Conservation (phyloP, 352 stramenopile genomes). For the Globisporangium orthogonon region DNA sequence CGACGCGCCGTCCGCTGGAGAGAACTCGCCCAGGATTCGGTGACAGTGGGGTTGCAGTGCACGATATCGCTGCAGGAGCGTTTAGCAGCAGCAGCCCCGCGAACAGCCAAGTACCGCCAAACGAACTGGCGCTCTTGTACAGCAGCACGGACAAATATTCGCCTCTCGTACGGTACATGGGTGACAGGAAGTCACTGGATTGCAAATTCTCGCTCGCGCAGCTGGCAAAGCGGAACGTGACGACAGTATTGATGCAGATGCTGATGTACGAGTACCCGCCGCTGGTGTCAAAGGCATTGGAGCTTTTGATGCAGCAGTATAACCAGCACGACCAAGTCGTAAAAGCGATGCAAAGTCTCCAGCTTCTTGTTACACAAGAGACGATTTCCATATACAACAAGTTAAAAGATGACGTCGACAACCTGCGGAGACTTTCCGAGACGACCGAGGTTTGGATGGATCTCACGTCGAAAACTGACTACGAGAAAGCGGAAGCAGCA, state of each 20-base stretch:
- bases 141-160: constrained; percentile 30
- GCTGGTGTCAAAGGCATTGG: constrained; percentile 62
- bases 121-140: constrained; percentile 15
- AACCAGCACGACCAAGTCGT: constrained; percentile 70
- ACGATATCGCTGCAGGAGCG: constrained; percentile 6
- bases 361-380: constrained; percentile 51
- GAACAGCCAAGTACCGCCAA: constrained; percentile 9
- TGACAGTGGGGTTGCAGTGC: constrained; percentile 1
- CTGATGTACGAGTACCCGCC: constrained; percentile 77
- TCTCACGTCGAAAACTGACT: constrained; percentile 65
- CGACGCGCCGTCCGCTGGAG: constrained; percentile 3
- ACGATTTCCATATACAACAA: constrained; percentile 64
- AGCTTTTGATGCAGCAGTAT: constrained; percentile 65
- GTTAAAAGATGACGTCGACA: constrained; percentile 60
- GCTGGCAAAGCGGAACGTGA: constrained; percentile 33
- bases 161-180: constrained; percentile 39
- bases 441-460: constrained; percentile 83
- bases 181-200: constrained; percentile 38
- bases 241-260: constrained; percentile 69
- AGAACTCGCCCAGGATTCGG: constrained; percentile 2
- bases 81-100: constrained; percentile 14
- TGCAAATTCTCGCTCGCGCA: constrained; percentile 52
- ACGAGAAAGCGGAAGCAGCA: constrained; percentile 44
- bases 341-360: constrained; percentile 54
- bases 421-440: constrained; percentile 50